A percentile compares a stretch with the other conserved stretches of the same genome.
These are phyloP conservation scores for Omphalotus olearius DNA, from an alignment of 1,284 basidiomycete genomes.

Conservation along the genomic window DNA sequence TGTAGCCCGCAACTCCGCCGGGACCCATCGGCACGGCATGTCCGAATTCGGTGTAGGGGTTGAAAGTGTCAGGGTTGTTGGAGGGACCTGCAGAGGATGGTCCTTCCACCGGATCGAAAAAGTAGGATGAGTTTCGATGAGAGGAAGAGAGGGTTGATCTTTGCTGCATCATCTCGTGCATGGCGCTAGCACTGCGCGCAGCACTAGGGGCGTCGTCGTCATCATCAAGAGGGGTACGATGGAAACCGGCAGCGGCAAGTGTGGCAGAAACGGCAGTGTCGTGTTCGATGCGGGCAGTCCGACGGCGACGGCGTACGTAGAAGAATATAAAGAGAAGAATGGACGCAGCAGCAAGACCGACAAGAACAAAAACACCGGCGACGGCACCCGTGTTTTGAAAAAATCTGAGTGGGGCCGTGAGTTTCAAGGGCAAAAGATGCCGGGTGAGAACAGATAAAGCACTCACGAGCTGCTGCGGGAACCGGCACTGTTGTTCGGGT, in stretches of 20 bases:
- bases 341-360: slow-evolving; percentile 66
- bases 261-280: slow-evolving; percentile 65
- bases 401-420: slow-evolving; percentile 41
- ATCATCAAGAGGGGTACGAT: slow-evolving; percentile 62
- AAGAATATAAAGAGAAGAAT: slow-evolving; percentile 70
- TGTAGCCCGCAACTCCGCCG: slow-evolving; percentile 19
- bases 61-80: slow-evolving; percentile 33
- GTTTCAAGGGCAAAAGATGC: slow-evolving; percentile 5
- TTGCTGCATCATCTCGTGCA: slow-evolving; percentile 26
- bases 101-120: slow-evolving; percentile 16
- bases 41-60: slow-evolving; percentile 51
- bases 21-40: slow-evolving; percentile 24
- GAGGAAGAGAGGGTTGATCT: slow-evolving; percentile 17
- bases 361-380: slow-evolving; percentile 71
- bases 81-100: slow-evolving; percentile 29
- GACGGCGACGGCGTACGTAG: slow-evolving; percentile 59
- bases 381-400: slow-evolving; percentile 74
- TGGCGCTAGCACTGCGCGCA: slow-evolving; percentile 19
- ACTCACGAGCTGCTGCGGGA: slow-evolving; percentile 44
- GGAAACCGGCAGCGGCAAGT: slow-evolving; percentile 61
- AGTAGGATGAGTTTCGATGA: slow-evolving; percentile 11
- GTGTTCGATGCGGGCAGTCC: slow-evolving; percentile 54
- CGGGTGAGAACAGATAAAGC: neutral
- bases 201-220: slow-evolving; percentile 44
- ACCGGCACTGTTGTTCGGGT: slow-evolving; percentile 34